Evolutionary conservation across 495 filamentous ascomycete species (phyloP), one percentile per base, ranked within the genome.

Genomic region (Elasticomyces elasticus): DNA sequence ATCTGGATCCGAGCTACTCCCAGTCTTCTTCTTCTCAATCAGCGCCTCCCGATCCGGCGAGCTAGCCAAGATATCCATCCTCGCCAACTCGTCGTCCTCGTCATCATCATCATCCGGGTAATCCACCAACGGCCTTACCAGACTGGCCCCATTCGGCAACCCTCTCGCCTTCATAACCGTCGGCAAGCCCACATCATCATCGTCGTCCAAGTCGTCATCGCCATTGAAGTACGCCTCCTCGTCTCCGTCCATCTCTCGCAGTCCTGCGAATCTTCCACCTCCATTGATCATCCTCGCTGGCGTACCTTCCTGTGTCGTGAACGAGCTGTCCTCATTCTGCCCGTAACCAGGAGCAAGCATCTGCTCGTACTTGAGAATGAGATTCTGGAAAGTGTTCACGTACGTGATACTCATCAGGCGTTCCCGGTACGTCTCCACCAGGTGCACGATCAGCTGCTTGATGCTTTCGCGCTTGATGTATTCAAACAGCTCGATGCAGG

Each of bases 401-500:
- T 96, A 94, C 31, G 79, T 82, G 42, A 98, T 87, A 11, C 73
- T 70, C 63, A 83, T 72, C 31, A 97, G 71, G 63, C 84, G 86
- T 12, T 91, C 86, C 15, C 90, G 85, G 62, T 92, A 91, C 59
- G 86, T 88, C 61, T 94, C 87, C 25, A 94, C 88, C 31, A 96
- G 68, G 62, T 98, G 89, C 42, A 80, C 75, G 47, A 95, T 83
- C 33, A 95, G 72, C 5, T 83, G 77, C 64, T 88, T 92, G 60
- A 91, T 77, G 58, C 84, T 85, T 66, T 94, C 87, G 19, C 69
- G 81, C 65, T 83, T 88, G 60, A 98, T 88, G 60, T 84, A 88
- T 60, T 90, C 88, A 58, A 98, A 98, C 30, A 98, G 79, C 64
- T 98, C 92, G 13, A 97, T 75, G 68, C 88, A 95, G n/a, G 90